A percentile compares a stretch with the other conserved stretches of the same genome.
These are phyloP conservation scores for Blastocystis hominis DNA, from an alignment of 352 stramenopile species.

Conservation along the genomic window DNA sequence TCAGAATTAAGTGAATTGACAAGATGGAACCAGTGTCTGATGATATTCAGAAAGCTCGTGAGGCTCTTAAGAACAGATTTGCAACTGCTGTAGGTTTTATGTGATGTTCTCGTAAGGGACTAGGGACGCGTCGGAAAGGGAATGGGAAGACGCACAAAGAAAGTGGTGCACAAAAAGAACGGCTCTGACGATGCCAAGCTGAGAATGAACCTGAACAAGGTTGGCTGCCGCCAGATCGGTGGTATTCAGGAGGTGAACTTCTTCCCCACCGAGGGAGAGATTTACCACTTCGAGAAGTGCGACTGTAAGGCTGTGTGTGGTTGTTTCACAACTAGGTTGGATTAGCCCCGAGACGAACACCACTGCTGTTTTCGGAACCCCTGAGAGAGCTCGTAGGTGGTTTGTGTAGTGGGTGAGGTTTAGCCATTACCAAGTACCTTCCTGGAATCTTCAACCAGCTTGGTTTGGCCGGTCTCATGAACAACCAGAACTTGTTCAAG, in stretches of 20 bases:
- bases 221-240: constrained; percentile 74
- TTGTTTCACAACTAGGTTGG: constrained; percentile 61
- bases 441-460: constrained; percentile 95
- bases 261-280: constrained; percentile 77
- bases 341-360: constrained; percentile 76
- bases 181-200: constrained; percentile 77
- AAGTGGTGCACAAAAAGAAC: constrained; percentile 73
- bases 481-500: constrained; percentile 84
- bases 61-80: constrained; percentile 45
- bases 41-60: constrained; percentile 49
- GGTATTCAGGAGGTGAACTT: constrained; percentile 79
- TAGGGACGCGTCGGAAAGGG: constrained; percentile 76
- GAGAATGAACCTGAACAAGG: constrained; percentile 74
- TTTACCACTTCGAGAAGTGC: constrained; percentile 75
- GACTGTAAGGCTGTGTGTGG: constrained; percentile 67
- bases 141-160: constrained; percentile 76
- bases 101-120: constrained; percentile 17
- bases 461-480: constrained; percentile 86
- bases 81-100: background rate
- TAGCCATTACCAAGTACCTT: constrained; percentile 63
- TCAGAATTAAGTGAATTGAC: background rate
- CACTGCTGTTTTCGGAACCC: constrained; percentile 71
- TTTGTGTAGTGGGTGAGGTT: background rate
- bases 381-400: constrained; percentile 64
- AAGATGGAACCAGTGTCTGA: constrained; percentile 40